Conservation (phyloP, 129 eudicot species). For the Tanacetum coccineum region DNA sequence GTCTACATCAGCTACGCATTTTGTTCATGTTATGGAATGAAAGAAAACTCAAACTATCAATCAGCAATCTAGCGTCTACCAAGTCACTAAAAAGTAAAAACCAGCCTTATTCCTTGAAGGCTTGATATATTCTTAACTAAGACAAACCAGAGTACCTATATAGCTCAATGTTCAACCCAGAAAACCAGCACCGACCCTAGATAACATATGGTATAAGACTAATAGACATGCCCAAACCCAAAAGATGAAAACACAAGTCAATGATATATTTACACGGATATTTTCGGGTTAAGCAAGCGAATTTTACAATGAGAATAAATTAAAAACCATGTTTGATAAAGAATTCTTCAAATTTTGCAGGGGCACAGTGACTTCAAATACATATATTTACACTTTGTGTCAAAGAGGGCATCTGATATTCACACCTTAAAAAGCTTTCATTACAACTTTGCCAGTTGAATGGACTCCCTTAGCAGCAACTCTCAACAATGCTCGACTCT, state of each 20-base stretch:
- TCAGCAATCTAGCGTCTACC: too few relatives aligned
- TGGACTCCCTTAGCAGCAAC: slow-evolving; percentile 77
- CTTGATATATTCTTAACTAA: too few relatives aligned
- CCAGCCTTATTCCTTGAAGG: too few relatives aligned
- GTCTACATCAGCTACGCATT: too few relatives aligned
- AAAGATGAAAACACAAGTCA: slow-evolving; percentile 3
- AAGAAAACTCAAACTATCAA: too few relatives aligned
- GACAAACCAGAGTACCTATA: too few relatives aligned
- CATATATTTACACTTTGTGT: slow-evolving; percentile 28
- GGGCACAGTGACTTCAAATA: not conserved
- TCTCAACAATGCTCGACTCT: slow-evolving; percentile 59
- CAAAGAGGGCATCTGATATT: slow-evolving; percentile 14
- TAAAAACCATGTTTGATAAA: slow-evolving; percentile 15
- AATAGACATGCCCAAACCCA: too few relatives aligned
- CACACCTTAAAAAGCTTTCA: slow-evolving; percentile 54
- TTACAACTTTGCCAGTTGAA: slow-evolving; percentile 58
- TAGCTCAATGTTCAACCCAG: too few relatives aligned
- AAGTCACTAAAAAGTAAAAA: too few relatives aligned
- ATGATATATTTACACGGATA: slow-evolving; percentile 27
- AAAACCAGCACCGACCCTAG: too few relatives aligned
- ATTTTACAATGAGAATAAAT: slow-evolving; percentile 15
- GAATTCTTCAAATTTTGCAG: slow-evolving; percentile 13
- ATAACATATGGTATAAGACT: too few relatives aligned
- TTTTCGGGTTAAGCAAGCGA: slow-evolving; percentile 21
- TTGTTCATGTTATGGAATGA: too few relatives aligned